A percentile compares a stretch with the other conserved stretches of the same genome.
Evolutionary conservation across 2,329 filamentous ascomycete species (phyloP).

Genomic region (Aspergillus sp.): DNA sequence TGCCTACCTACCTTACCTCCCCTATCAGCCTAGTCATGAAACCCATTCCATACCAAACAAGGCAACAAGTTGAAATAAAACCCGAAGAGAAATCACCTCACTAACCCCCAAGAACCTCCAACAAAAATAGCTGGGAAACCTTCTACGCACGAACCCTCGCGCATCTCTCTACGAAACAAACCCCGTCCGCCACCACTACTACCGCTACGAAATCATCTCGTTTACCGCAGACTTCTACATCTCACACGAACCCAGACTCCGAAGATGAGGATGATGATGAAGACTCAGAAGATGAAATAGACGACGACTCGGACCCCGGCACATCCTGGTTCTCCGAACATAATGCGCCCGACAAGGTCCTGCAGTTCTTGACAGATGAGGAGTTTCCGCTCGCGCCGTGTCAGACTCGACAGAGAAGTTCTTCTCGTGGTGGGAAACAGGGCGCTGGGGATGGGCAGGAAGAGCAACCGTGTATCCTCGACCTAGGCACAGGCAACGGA

Average conservation of each 20-base stretch:
- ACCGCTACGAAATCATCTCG: slow-evolving; percentile 2
- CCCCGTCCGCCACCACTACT: slow-evolving; percentile 1
- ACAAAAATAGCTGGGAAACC: slow-evolving; percentile 61
- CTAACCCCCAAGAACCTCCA: slow-evolving; percentile 1
- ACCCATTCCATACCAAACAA: too few relatives aligned
- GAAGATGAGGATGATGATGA: slow-evolving; percentile 67
- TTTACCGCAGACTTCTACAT: too few relatives aligned
- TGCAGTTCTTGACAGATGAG: slow-evolving; percentile 62
- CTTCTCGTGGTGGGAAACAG: neutral
- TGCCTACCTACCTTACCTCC: neutral
- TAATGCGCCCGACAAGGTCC: slow-evolving; percentile 77
- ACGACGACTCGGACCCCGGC: slow-evolving; percentile 73
- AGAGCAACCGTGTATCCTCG: slow-evolving; percentile 59
- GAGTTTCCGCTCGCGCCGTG: slow-evolving; percentile 45
- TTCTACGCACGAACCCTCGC: slow-evolving; percentile 46
- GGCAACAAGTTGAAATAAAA: too few relatives aligned
- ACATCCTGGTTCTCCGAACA: slow-evolving; percentile 97
- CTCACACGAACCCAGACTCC: slow-evolving; percentile 48
- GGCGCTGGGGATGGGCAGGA: neutral
- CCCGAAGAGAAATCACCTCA: neutral
- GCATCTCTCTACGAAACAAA: slow-evolving; percentile 34
- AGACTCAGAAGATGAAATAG: slow-evolving; percentile 54
- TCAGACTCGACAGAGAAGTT: neutral
- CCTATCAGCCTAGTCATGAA: neutral
- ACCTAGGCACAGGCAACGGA: slow-evolving; percentile 93